Evolutionary conservation across 345 rosid genomes (phyloP).

Genomic region (Psidium guajava): DNA sequence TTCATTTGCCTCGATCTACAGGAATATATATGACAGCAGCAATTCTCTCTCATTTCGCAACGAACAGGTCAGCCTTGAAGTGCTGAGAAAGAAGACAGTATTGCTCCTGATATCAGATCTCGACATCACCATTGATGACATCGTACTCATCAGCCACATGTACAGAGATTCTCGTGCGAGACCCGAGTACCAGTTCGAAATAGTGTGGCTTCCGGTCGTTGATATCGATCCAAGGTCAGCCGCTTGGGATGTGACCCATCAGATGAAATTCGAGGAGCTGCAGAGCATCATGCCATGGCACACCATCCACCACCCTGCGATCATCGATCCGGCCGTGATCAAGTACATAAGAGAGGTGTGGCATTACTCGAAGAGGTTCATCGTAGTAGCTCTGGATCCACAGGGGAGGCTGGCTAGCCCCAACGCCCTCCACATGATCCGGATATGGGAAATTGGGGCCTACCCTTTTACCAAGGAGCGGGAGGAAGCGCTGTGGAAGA

Average conservation of each 20-base stretch:
- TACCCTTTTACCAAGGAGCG: constrained; percentile 12
- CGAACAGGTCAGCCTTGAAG: constrained; percentile 10
- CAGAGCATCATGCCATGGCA: constrained; percentile 20
- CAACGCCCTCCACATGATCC: constrained; percentile 21
- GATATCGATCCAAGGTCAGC: constrained; percentile 3
- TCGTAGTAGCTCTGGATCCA: constrained; percentile 20
- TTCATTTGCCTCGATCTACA: background rate
- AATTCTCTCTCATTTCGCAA: background rate
- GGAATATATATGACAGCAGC: background rate
- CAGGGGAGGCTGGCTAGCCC: constrained; percentile 10
- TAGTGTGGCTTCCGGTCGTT: constrained; percentile 41
- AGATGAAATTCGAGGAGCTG: constrained; percentile 7
- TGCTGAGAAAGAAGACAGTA: constrained; percentile 12
- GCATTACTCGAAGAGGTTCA: constrained; percentile 8
- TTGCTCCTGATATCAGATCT: constrained; percentile 25
- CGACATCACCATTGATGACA: constrained; percentile 23
- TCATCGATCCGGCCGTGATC: constrained; percentile 12
- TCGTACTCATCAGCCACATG: constrained; percentile 4
- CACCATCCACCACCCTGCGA: constrained; percentile 15
- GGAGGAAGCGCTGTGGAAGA: constrained; percentile 19
- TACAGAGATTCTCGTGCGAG: constrained; percentile 6
- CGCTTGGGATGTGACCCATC: constrained; percentile 11
- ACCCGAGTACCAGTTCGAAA: constrained; percentile 6
- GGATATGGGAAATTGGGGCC: constrained; percentile 19
- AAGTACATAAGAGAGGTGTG: constrained; percentile 24